Conservation (phyloP, 2,329 filamentous ascomycete species). For the Colletotrichum gloeosporioides region DNA sequence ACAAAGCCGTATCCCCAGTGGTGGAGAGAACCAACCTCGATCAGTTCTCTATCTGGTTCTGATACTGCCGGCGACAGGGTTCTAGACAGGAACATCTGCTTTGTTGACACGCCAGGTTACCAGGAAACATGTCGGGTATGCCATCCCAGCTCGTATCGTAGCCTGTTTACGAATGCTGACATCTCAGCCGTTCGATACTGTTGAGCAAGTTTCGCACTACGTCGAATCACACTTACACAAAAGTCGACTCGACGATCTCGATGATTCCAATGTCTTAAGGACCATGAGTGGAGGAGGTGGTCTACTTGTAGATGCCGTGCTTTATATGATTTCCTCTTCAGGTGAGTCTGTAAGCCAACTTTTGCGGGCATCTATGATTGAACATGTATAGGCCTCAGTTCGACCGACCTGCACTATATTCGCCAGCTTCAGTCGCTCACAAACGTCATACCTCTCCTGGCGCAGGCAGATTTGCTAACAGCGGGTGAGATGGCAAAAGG, state of each 20-base stretch:
- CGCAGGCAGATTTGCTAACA: slow-evolving; percentile 75
- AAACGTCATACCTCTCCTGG: slow-evolving; percentile 84
- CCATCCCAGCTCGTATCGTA: slow-evolving; percentile 18
- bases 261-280: slow-evolving; percentile 76
- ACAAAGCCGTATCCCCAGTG: slow-evolving; percentile 86
- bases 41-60: slow-evolving; percentile 55
- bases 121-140: slow-evolving; percentile 58
- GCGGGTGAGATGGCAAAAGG: slow-evolving; percentile 59
- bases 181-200: slow-evolving; percentile 52
- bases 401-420: slow-evolving; percentile 72
- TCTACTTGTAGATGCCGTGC: slow-evolving; percentile 80
- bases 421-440: slow-evolving; percentile 73
- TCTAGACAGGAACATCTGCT: slow-evolving; percentile 90
- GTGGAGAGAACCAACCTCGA: slow-evolving; percentile 81
- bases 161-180: neutral
- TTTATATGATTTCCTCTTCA: slow-evolving; percentile 78
- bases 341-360: slow-evolving; percentile 60
- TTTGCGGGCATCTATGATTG: neutral
- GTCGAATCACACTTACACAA: slow-evolving; percentile 74
- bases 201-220: slow-evolving; percentile 70
- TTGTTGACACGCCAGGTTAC: slow-evolving; percentile 83
- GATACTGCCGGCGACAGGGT: slow-evolving; percentile 69
- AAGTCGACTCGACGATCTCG: slow-evolving; percentile 62
- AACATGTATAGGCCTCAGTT: slow-evolving; percentile 43
- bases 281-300: slow-evolving; percentile 84